Percentiles rank a stretch among this genome's conserved stretches.
Conservation (phyloP, 495 filamentous ascomycete species). For the Niebla homalea region DNA sequence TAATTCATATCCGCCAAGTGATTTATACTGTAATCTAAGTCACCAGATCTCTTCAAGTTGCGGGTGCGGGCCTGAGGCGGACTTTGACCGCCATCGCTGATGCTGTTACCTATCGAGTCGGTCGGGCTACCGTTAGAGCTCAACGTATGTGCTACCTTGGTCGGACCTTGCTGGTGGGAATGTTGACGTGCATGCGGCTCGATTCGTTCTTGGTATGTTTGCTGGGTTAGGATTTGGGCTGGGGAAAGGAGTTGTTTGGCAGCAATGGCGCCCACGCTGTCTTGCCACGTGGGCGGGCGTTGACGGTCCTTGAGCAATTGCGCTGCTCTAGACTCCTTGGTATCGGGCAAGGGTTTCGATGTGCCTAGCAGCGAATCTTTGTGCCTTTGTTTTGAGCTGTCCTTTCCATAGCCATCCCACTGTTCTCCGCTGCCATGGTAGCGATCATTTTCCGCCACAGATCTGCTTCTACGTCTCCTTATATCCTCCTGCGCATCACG, state of each 20-base stretch:
- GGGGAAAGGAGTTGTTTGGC: background rate
- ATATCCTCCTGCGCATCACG: conserved; percentile 2
- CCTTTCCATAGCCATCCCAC: conserved; percentile 8
- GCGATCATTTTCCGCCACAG: conserved; percentile 8
- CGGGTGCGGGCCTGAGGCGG: background rate
- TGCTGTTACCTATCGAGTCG: conserved; percentile 9
- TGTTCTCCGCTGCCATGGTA: conserved; percentile 8
- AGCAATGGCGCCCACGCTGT: background rate
- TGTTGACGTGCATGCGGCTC: conserved; percentile 2
- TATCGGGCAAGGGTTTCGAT: conserved; percentile 9
- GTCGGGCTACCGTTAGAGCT: conserved; percentile 8
- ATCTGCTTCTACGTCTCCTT: conserved; percentile 12
- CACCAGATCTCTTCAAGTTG: conserved; percentile 10
- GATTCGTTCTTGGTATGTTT: background rate
- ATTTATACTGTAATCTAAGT: conserved; percentile 14
- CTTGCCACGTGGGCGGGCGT: conserved; percentile 7
- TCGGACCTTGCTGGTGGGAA: background rate
- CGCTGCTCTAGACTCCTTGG: conserved; percentile 3
- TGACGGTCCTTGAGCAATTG: conserved; percentile 11
- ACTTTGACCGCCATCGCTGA: conserved; percentile 4
- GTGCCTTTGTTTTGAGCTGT: conserved; percentile 8
- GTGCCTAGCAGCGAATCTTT: conserved; percentile 9
- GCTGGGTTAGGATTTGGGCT: conserved; percentile 1
- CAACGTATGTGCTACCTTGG: conserved; percentile 11
- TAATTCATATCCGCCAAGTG: conserved; percentile 15